Conservation (phyloP, 129 eudicot genomes). For the Lactuca saligna region DNA sequence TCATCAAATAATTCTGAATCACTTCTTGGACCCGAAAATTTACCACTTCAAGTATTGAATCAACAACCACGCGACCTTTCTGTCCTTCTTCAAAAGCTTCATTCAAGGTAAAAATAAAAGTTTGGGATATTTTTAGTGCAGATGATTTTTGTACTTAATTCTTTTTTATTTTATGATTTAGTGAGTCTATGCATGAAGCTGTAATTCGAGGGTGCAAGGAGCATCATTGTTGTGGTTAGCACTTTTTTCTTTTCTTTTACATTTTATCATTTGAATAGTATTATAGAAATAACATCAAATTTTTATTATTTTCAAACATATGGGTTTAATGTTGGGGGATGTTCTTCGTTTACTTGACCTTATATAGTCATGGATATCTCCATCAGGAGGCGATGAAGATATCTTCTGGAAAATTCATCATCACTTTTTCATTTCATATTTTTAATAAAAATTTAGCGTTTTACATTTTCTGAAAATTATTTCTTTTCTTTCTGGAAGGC, state of each 20-base stretch:
- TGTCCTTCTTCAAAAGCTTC: slow-evolving; percentile 93
- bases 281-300: no score
- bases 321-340: slow-evolving; percentile 85
- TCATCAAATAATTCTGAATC: slow-evolving; percentile 36
- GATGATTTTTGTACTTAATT: background rate
- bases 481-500: slow-evolving; percentile 45
- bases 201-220: slow-evolving; percentile 91
- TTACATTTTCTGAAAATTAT: slow-evolving; percentile 18
- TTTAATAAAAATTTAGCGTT: background rate
- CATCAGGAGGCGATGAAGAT: slow-evolving; percentile 69
- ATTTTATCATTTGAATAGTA: slow-evolving; percentile 8
- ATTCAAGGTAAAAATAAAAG: slow-evolving; percentile 58
- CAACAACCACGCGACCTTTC: slow-evolving; percentile 83
- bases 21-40: slow-evolving; percentile 60
- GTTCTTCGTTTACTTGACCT: slow-evolving; percentile 81
- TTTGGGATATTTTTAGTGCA: background rate
- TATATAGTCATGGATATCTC: slow-evolving; percentile 94
- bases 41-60: slow-evolving; percentile 86
- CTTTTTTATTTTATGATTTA: slow-evolving; percentile 30
- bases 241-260: background rate
- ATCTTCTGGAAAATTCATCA: slow-evolving; percentile 57
- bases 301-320: slow-evolving; percentile 43
- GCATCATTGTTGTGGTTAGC: slow-evolving; percentile 87
- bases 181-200: slow-evolving; percentile 84
- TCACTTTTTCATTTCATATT: no score